Conservation (phyloP, 2,329 filamentous ascomycete species). For the Diaporthe sp. region DNA sequence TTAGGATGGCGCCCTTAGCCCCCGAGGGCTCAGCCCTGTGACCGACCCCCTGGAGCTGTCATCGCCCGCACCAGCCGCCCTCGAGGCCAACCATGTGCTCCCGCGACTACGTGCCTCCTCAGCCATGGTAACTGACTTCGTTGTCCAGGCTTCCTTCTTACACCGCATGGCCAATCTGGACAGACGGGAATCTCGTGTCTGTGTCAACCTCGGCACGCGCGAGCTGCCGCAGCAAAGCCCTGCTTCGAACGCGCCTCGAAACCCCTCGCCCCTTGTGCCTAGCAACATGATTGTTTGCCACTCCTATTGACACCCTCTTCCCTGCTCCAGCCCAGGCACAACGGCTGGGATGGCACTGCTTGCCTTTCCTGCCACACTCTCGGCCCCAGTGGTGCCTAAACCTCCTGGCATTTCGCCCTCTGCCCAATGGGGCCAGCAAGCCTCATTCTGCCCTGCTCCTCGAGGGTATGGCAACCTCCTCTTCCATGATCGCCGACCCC, state of each 20-base stretch:
- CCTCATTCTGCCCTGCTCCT: conserved; percentile 20
- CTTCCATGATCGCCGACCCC: conserved; percentile 11
- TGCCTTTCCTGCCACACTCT: conserved; percentile 15
- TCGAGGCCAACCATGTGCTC: conserved; percentile 9
- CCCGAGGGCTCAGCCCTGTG: conserved; percentile 12
- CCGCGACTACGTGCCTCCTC: neutral
- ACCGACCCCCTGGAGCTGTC: neutral
- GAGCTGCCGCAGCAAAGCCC: conserved; percentile 3
- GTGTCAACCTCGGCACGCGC: neutral
- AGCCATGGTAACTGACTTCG: neutral
- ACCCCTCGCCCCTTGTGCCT: conserved; percentile 11
- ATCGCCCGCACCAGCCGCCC: neutral
- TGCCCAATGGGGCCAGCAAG: conserved; percentile 32
- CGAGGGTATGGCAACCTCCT: conserved; percentile 9
- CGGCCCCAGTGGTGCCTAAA: conserved; percentile 27
- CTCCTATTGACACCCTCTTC: conserved; percentile 9
- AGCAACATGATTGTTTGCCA: conserved; percentile 19
- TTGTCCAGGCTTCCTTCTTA: neutral
- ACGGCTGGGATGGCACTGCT: conserved; percentile 30
- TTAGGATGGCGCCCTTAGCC: neutral
- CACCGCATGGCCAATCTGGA: neutral
- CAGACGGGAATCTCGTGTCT: neutral
- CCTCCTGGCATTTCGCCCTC: conserved; percentile 24
- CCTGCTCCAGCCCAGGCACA: conserved; percentile 22
- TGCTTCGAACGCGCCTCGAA: conserved; percentile 1